These are phyloP conservation scores for Moringa oleifera DNA, from an alignment of 345 rosid genomes.

Conservation along the genomic window DNA sequence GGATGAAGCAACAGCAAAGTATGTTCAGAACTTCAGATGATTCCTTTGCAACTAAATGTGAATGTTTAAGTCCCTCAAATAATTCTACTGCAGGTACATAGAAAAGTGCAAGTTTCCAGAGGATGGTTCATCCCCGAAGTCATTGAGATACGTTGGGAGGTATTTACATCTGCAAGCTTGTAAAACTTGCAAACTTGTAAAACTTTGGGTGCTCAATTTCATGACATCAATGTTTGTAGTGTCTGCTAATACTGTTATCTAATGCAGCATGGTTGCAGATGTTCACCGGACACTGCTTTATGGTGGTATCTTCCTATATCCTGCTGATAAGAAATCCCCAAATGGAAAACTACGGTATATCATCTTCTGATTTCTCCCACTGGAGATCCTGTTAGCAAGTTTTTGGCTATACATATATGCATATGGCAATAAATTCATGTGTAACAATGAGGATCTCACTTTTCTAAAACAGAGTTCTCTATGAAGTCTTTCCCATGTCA, in stretches of 20 bases:
- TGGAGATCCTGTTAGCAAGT: not conserved
- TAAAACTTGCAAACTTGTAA: not conserved
- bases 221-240: too few relatives aligned
- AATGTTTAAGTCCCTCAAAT: not conserved
- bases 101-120: conserved; percentile 64
- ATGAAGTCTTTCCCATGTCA: conserved; percentile 81
- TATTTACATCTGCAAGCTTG: conserved; percentile 11
- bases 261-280: conserved; percentile 72
- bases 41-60: not conserved
- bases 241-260: too few relatives aligned
- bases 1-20: conserved; percentile 67
- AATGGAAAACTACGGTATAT: conserved; percentile 65
- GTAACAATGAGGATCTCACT: not conserved
- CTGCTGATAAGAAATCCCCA: conserved; percentile 70
- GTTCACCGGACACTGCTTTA: conserved; percentile 73
- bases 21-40: conserved; percentile 6
- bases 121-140: conserved; percentile 62
- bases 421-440: too few relatives aligned
- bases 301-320: conserved; percentile 74
- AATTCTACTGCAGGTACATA: conserved; percentile 34
- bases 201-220: too few relatives aligned
- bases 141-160: conserved; percentile 75
- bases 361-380: not conserved
- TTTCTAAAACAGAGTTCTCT: conserved; percentile 37
- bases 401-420: too few relatives aligned